phyloP scores from a whole-genome alignment of 768 basidiomycete genomes.

The Boletus reticulatus region DNA sequence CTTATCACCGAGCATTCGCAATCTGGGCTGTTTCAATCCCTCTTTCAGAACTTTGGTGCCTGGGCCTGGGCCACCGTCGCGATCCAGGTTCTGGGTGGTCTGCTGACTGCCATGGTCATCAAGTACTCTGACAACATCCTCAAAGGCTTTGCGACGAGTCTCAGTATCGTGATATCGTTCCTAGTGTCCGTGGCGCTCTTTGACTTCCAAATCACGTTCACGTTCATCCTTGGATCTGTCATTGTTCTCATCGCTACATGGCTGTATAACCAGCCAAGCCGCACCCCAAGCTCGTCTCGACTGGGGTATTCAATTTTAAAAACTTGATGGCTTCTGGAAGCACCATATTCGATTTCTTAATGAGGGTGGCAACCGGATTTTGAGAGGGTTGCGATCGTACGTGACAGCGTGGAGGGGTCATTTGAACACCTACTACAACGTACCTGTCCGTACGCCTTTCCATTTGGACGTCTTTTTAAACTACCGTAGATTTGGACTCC shows the following conservation, averaged over 20 bases:
- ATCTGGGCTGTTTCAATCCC: slow-evolving; percentile 41
- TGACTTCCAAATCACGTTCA: slow-evolving; percentile 80
- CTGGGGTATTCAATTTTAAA: slow-evolving; percentile 29
- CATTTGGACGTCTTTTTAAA: slow-evolving; percentile 22
- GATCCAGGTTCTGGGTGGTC: slow-evolving; percentile 88
- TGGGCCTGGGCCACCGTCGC: slow-evolving; percentile 92
- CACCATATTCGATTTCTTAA: neutral
- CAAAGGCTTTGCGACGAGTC: slow-evolving; percentile 93
- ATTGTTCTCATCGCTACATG: slow-evolving; percentile 88
- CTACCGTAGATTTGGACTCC: slow-evolving; percentile 28
- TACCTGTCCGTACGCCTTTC: slow-evolving; percentile 19
- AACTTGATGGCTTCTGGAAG: slow-evolving; percentile 10
- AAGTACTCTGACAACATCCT: slow-evolving; percentile 90
- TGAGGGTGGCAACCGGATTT: neutral
- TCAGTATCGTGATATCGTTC: slow-evolving; percentile 95
- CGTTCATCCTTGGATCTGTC: slow-evolving; percentile 80
- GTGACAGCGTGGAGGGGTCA: neutral
- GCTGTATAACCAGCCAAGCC: slow-evolving; percentile 77
- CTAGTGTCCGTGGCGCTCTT: slow-evolving; percentile 88
- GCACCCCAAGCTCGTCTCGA: slow-evolving; percentile 33
- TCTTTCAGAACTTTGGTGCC: slow-evolving; percentile 83
- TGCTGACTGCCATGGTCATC: slow-evolving; percentile 92
- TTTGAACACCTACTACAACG: slow-evolving; percentile 18
- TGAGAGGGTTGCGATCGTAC: slow-evolving; percentile 3
- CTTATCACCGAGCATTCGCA: slow-evolving; percentile 49